Percentiles rank a stretch among this genome's conserved stretches.
Evolutionary conservation across 164 flowering plant species (phyloP).

Genomic region (Magnolia sinica): DNA sequence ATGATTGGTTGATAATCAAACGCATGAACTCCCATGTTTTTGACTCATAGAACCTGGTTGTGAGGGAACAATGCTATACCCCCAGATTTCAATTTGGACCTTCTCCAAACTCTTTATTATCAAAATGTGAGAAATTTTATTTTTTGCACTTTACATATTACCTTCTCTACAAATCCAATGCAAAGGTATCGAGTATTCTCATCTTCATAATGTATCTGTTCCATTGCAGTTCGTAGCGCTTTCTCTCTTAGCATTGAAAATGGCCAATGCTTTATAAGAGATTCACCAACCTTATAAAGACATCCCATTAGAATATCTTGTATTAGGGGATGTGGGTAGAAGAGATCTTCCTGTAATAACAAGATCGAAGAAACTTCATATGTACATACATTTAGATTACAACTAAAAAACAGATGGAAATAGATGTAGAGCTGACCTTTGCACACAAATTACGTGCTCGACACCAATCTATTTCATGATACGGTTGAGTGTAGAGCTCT

Average conservation of each 20-base stretch:
- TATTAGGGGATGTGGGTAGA: slow-evolving; percentile 34
- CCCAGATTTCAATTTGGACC: no score
- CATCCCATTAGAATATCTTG: slow-evolving; percentile 32
- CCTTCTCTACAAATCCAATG: slow-evolving; percentile 37
- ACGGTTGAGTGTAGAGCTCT: slow-evolving; percentile 38
- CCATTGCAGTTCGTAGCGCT: slow-evolving; percentile 22
- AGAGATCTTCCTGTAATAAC: slow-evolving; percentile 36
- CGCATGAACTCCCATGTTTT: no score
- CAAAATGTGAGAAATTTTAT: no score
- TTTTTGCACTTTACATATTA: background rate
- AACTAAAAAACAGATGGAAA: background rate
- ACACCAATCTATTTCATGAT: slow-evolving; percentile 45
- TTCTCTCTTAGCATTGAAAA: slow-evolving; percentile 29
- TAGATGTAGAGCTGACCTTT: slow-evolving; percentile 32
- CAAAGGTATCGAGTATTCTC: slow-evolving; percentile 30
- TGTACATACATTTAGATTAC: background rate
- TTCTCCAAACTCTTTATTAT: no score
- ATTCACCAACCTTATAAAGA: slow-evolving; percentile 30
- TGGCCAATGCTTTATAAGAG: slow-evolving; percentile 33
- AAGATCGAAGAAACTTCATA: background rate
- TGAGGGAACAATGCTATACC: no score
- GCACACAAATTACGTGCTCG: slow-evolving; percentile 40
- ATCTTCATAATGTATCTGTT: slow-evolving; percentile 38
- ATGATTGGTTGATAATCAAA: no score
- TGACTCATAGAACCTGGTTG: no score